A percentile compares a stretch with the other conserved stretches of the same genome.
phyloP scores from a whole-genome alignment of 2,329 filamentous ascomycete genomes.

The Aspergillus thermomutatus region DNA sequence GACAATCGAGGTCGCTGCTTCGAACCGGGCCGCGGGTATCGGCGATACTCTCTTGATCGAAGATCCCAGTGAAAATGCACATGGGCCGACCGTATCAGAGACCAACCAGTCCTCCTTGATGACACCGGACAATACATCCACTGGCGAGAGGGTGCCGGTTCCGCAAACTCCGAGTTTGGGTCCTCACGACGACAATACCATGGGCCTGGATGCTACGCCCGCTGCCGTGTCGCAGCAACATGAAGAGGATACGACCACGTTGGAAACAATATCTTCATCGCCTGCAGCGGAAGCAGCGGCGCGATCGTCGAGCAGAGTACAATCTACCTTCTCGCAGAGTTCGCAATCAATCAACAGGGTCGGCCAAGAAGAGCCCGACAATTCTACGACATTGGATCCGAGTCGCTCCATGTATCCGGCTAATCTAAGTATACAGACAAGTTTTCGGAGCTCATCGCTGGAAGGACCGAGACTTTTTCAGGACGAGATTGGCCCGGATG shows the following conservation, averaged over 20 bases:
- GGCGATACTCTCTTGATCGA: conserved; percentile 47
- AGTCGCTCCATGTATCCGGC: conserved; percentile 26
- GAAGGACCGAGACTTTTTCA: conserved; percentile 23
- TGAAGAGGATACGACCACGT: conserved; percentile 33
- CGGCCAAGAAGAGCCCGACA: conserved; percentile 21
- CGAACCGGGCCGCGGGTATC: conserved; percentile 25
- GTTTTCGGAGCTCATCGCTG: conserved; percentile 27
- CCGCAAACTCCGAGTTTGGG: conserved; percentile 17
- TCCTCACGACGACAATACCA: conserved; percentile 12
- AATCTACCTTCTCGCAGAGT: conserved; percentile 28
- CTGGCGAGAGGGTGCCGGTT: conserved; percentile 16
- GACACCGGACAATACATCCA: conserved; percentile 20
- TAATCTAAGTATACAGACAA: conserved; percentile 23
- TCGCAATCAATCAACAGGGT: conserved; percentile 15
- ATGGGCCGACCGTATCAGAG: conserved; percentile 15
- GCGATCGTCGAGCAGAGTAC: conserved; percentile 37
- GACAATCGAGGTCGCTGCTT: conserved; percentile 35
- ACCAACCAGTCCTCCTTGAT: conserved; percentile 25
- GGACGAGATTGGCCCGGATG: conserved; percentile 25
- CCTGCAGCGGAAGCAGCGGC: conserved; percentile 44
- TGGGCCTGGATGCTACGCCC: conserved; percentile 19
- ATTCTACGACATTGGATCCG: conserved; percentile 17
- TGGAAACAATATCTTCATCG: conserved; percentile 44
- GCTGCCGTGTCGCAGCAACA: conserved; percentile 16
- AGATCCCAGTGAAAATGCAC: conserved; percentile 24